Conservation (phyloP, 257 asterid genomes). For the Capsicum baccatum region DNA sequence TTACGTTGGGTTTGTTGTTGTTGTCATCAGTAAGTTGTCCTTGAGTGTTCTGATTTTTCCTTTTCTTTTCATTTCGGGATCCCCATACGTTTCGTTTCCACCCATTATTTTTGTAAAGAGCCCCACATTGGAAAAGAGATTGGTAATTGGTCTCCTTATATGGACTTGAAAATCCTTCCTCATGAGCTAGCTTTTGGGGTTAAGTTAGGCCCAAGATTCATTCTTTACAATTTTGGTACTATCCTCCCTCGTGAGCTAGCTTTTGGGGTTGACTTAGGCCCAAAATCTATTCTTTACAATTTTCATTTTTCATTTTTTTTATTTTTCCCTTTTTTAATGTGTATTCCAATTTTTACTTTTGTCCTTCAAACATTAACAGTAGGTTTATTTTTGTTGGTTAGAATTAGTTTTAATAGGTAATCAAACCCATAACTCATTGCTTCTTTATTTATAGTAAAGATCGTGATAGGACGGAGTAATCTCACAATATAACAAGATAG, state of each 20-base stretch:
- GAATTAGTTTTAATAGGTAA: not conserved
- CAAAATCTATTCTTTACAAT: no score
- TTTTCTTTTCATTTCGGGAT: slow-evolving; percentile 1
- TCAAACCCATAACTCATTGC: slow-evolving; percentile 14
- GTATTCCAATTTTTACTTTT: not conserved
- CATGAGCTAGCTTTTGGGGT: no score
- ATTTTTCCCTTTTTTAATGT: not conserved
- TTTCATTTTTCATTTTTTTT: not conserved
- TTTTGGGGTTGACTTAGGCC: no score
- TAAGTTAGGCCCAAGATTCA: no score
- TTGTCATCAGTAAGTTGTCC: not conserved
- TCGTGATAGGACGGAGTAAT: slow-evolving; percentile 8
- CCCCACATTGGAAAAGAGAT: no score
- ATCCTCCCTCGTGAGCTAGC: no score
- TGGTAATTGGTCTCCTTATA: no score
- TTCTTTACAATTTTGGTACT: no score
- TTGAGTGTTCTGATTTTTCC: not conserved
- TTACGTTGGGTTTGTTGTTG: not conserved
- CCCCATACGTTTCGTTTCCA: not conserved
- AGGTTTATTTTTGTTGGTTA: not conserved
- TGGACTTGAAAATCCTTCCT: no score
- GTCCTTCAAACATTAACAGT: not conserved
- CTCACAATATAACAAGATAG: not conserved
- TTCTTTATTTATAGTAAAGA: not conserved
- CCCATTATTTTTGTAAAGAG: not conserved